Evolutionary conservation across 2,329 filamentous ascomycete genomes (phyloP).

Genomic region (Hortaea werneckii): DNA sequence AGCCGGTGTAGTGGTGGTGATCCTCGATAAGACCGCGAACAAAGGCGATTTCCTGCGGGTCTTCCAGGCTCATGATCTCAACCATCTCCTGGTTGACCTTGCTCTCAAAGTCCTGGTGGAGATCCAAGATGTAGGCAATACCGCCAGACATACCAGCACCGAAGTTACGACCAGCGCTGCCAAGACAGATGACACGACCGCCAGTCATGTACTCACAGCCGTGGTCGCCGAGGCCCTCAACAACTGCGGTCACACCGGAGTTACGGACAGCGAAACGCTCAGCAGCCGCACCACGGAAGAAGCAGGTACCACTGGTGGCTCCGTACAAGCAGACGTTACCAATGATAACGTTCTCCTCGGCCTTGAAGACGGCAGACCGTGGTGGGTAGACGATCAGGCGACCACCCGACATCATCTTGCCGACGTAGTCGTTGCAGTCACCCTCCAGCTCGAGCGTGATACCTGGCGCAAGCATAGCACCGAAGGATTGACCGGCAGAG

Average conservation of each 20-base stretch:
- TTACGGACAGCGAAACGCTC: constrained; percentile 96
- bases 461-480: constrained; percentile 85
- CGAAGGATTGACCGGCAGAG: constrained; percentile 92
- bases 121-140: constrained; percentile 89
- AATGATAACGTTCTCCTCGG: constrained; percentile 88
- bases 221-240: constrained; percentile 92
- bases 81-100: constrained; percentile 99
- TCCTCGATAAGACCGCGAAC: constrained; percentile 88
- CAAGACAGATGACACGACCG: constrained; percentile 77
- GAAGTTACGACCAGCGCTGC: constrained; percentile 89
- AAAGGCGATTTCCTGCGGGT: constrained; percentile 80
- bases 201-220: constrained; percentile 99
- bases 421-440: constrained; percentile 93
- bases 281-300: constrained; percentile 93
- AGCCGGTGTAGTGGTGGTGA: constrained; percentile 95
- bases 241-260: constrained; percentile 89
- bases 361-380: constrained; percentile 81
- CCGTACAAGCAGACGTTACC: constrained; percentile 95
- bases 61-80: constrained; percentile 72
- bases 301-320: constrained; percentile 80
- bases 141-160: constrained; percentile 97
- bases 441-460: constrained; percentile 91
- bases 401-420: constrained; percentile 89
- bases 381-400: constrained; percentile 89
- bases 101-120: constrained; percentile 76